phyloP scores from a whole-genome alignment of 1,284 basidiomycete genomes.

The Laetiporus sulphureus region DNA sequence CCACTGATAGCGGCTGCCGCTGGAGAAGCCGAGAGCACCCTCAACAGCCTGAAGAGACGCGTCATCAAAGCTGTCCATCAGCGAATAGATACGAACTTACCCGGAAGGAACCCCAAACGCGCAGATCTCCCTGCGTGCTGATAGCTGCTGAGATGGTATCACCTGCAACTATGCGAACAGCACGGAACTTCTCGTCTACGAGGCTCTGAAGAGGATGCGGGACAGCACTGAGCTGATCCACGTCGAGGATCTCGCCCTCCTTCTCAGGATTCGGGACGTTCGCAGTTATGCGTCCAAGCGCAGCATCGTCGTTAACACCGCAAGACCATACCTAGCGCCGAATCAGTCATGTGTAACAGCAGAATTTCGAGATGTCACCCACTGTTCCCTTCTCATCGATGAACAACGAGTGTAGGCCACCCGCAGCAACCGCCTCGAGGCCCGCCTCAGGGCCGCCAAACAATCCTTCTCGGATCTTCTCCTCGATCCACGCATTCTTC shows the following conservation, averaged over 20 bases:
- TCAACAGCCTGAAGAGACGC: conserved; percentile 48
- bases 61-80: background rate
- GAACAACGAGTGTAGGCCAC: conserved; percentile 80
- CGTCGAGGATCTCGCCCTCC: conserved; percentile 43
- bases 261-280: conserved; percentile 19
- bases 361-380: conserved; percentile 28
- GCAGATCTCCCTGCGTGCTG: conserved; percentile 68
- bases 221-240: conserved; percentile 73
- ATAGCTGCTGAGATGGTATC: conserved; percentile 82
- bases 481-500: conserved; percentile 55
- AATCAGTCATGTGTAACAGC: conserved; percentile 1
- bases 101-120: conserved; percentile 89
- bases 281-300: conserved; percentile 67
- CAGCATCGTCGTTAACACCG: conserved; percentile 89
- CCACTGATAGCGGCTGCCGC: conserved; percentile 55
- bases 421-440: conserved; percentile 70
- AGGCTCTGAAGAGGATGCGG: conserved; percentile 71
- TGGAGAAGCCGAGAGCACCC: conserved; percentile 80
- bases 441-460: conserved; percentile 68
- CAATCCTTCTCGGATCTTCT: conserved; percentile 56
- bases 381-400: conserved; percentile 81
- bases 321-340: conserved; percentile 71
- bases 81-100: conserved; percentile 39
- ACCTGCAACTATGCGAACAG: conserved; percentile 75
- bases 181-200: conserved; percentile 72